A percentile compares a stretch with the other conserved stretches of the same genome.
Evolutionary conservation across 2,329 filamentous ascomycete genomes (phyloP).

Genomic region (Hymenoscyphus salicellus): DNA sequence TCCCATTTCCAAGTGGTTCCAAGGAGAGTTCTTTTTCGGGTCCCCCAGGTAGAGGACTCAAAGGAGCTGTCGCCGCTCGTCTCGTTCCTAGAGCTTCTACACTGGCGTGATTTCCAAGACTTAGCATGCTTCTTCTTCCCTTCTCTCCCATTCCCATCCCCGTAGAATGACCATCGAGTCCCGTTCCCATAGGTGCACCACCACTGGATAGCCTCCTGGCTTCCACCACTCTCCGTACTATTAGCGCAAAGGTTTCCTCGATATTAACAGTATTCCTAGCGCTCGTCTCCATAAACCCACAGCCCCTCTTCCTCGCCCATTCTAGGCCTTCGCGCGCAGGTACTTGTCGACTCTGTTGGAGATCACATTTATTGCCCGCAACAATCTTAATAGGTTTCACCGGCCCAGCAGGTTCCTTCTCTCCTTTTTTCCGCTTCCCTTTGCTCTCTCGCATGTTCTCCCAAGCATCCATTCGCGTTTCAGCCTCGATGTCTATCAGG

Average conservation of each 20-base stretch:
- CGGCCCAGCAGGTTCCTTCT: constrained; percentile 24
- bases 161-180: constrained; percentile 4
- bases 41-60: constrained; percentile 31
- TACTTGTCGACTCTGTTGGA: constrained; percentile 67
- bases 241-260: constrained; percentile 79
- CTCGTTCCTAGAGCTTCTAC: constrained; percentile 24
- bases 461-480: constrained; percentile 55
- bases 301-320: constrained; percentile 69
- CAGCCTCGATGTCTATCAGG: constrained; percentile 78
- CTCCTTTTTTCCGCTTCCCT: constrained; percentile 13
- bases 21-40: constrained; percentile 25
- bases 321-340: constrained; percentile 69
- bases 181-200: constrained; percentile 9
- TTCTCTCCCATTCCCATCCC: constrained; percentile 5
- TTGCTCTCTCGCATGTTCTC: constrained; percentile 12
- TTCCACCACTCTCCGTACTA: constrained; percentile 61
- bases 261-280: constrained; percentile 83
- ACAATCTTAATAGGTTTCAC: constrained; percentile 70
- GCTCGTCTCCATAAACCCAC: constrained; percentile 88
- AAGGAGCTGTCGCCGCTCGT: constrained; percentile 31
- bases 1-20: constrained; percentile 7
- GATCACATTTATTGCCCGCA: constrained; percentile 82
- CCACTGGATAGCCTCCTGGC: constrained; percentile 24
- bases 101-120: constrained; percentile 12
- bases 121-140: constrained; percentile 10